Conservation (phyloP, 148 eudicot genomes). For the Silene latifolia region DNA sequence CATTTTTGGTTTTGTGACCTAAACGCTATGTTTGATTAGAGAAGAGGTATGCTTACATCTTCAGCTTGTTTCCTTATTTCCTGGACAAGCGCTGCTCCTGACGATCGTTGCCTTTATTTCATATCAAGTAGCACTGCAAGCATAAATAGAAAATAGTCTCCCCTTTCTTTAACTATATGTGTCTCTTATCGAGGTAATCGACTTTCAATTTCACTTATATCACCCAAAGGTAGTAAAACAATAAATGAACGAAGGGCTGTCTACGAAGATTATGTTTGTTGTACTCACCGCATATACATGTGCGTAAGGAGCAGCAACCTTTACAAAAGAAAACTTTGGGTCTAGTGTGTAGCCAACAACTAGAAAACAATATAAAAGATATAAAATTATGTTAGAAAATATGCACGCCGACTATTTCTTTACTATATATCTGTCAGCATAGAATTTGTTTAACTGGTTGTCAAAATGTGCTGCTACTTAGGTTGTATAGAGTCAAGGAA, state of each 20-base stretch:
- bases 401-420: no score
- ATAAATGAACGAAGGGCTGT: background rate
- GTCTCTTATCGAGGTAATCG: no score
- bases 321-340: slow-evolving; percentile 85
- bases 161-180: no score
- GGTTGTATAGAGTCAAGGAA: no score
- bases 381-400: background rate
- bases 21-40: background rate
- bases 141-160: no score
- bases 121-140: slow-evolving; percentile 86
- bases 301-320: slow-evolving; percentile 96
- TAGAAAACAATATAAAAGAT: slow-evolving; percentile 16
- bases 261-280: background rate
- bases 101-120: slow-evolving; percentile 55
- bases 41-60: slow-evolving; percentile 51
- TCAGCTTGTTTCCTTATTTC: slow-evolving; percentile 93
- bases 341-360: slow-evolving; percentile 84
- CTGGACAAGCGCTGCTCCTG: slow-evolving; percentile 71
- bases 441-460: no score
- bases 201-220: no score
- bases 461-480: no score
- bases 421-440: no score
- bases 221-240: background rate
- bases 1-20: background rate
- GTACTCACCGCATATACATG: slow-evolving; percentile 45